These are phyloP conservation scores for Pythium chondricola DNA, from an alignment of 352 stramenopile genomes.

Conservation along the genomic window DNA sequence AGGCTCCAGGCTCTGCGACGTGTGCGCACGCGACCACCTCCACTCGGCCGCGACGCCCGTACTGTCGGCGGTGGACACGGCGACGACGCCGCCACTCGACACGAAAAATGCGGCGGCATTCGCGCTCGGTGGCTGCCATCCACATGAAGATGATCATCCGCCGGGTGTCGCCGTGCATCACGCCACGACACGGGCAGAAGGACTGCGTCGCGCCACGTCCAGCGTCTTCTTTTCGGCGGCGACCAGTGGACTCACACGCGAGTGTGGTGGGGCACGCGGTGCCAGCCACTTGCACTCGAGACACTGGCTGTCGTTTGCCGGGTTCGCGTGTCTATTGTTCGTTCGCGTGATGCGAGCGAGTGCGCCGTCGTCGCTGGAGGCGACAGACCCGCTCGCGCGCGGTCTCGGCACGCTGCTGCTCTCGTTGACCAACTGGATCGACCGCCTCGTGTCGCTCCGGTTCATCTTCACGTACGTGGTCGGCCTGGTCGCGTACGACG, in stretches of 20 bases:
- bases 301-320: conserved; percentile 41
- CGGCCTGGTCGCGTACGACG: conserved; percentile 48
- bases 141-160: too few species aligned
- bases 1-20: conserved; percentile 65
- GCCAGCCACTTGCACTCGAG: conserved; percentile 44
- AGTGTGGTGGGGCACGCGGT: too few species aligned
- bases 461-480: conserved; percentile 43
- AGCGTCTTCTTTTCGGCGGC: too few species aligned
- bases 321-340: conserved; percentile 24
- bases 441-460: conserved; percentile 46
- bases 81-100: not conserved
- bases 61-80: not conserved
- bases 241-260: too few species aligned
- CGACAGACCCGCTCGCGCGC: too few species aligned
- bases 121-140: too few species aligned
- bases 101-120: too few species aligned
- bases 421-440: conserved; percentile 16
- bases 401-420: conserved; percentile 14
- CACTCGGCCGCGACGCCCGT: conserved; percentile 10
- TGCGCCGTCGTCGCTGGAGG: too few species aligned
- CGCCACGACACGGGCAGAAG: too few species aligned
- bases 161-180: too few species aligned
- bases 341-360: conserved; percentile 29
- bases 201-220: too few species aligned
- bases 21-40: conserved; percentile 58